Evolutionary conservation across 2,329 filamentous ascomycete genomes (phyloP), one percentile per base, ranked within the genome.

Genomic region (Emergomyces pasteurianus): DNA sequence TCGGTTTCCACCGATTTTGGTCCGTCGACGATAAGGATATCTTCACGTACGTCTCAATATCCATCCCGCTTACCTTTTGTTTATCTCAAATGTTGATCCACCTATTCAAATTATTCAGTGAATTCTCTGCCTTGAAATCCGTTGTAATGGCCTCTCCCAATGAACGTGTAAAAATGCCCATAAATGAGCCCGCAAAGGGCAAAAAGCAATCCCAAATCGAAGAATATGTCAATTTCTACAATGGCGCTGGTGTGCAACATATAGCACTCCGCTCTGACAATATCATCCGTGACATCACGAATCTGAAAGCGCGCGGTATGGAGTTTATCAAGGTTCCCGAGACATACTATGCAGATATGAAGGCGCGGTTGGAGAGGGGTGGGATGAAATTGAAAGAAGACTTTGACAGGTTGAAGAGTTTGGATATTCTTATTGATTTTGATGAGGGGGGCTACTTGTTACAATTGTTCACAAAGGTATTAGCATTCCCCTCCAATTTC

Each of bases 1-100:
- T 96, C 34, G 88, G 87, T 60, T 96, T 96, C 83, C 91, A 96
- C 79, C 89, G 92, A 66, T 96, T 96, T 86, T 96, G 92, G 92
- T 90, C 86, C 60, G 92, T 96, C 62, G 92, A 96, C 74, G 92
- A 96, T 80, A 88, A 85, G 67, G 85, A 95, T 72, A 95, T 96
- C 77, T 90, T 86, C 81, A 96, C 74, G 74, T 76, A 68, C 62
- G 74, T 34, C 42, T 8, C 42, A 9, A 71, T 16, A 7, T 16
- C 40, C 18, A 7, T 16, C 40, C 12, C 12, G 3, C 26, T 46
- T 14, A 34, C 21, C 6, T 18, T 9, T 50, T 46, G 2, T 28
- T 9, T 2, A 9, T 31, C 31, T 10, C 6, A n/a, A 34, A 59
- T 31, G 5, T 4, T 14, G 7, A 4, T 10, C 3, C 18, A 21